A percentile compares a stretch with the other conserved stretches of the same genome.
These are phyloP conservation scores for Ophiostoma ulmi DNA, from an alignment of 2,329 filamentous ascomycete genomes.

Conservation along the genomic window DNA sequence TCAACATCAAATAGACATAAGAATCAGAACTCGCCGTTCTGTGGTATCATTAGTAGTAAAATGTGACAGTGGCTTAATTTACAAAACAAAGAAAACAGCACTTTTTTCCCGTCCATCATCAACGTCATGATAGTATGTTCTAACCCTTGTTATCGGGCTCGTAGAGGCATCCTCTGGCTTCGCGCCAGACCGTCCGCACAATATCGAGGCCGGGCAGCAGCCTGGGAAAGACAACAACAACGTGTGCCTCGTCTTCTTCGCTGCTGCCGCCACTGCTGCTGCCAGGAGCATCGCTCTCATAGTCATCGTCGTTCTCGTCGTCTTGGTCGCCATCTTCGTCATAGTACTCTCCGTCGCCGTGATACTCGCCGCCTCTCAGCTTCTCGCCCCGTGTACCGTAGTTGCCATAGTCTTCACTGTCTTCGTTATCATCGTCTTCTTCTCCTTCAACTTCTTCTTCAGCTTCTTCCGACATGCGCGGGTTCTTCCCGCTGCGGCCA, in stretches of 20 bases:
- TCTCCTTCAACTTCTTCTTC: not conserved
- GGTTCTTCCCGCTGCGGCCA: not conserved
- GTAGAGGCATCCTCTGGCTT: constrained; percentile 74
- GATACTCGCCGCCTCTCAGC: not conserved
- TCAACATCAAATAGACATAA: not conserved
- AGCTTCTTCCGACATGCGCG: not conserved
- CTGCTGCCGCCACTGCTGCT: constrained; percentile 18
- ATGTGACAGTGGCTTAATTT: not conserved
- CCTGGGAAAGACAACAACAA: constrained; percentile 90
- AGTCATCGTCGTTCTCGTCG: constrained; percentile 1
- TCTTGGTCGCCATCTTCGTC: not conserved
- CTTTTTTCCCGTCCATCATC: not conserved
- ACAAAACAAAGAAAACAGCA: not conserved
- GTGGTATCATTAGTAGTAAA: constrained; percentile 18
- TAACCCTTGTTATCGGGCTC: constrained; percentile 38
- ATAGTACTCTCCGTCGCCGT: not conserved
- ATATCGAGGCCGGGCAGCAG: constrained; percentile 69
- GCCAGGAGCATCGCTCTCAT: not conserved
- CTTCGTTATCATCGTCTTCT: not conserved
- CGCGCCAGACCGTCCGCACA: constrained; percentile 86
- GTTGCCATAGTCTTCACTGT: not conserved
- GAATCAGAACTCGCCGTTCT: constrained; percentile 4
- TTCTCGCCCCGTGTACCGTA: not conserved
- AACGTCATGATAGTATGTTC: not conserved
- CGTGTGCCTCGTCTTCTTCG: constrained; percentile 69